Evolutionary conservation across 2,329 filamentous ascomycete species (phyloP).

Genomic region (Calonectria ilicicola): DNA sequence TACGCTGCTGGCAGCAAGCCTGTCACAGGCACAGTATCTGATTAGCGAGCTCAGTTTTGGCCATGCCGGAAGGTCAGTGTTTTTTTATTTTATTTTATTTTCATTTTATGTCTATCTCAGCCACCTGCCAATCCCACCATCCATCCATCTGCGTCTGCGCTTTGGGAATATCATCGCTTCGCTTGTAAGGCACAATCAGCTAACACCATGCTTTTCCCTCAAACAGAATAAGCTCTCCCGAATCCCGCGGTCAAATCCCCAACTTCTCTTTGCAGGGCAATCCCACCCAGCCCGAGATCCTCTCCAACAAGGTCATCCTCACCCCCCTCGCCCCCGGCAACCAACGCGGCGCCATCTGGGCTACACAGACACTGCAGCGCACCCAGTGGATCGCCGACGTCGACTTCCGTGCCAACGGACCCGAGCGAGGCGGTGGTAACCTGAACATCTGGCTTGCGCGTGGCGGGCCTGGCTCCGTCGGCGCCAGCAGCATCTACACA

Average conservation of each 20-base stretch:
- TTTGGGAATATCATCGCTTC: not conserved
- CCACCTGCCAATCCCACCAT: not conserved
- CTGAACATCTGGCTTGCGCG: constrained; percentile 92
- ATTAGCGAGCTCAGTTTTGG: constrained; percentile 85
- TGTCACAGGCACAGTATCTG: constrained; percentile 73
- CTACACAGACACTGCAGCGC: constrained; percentile 70
- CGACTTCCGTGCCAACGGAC: constrained; percentile 88
- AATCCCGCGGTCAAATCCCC: constrained; percentile 61
- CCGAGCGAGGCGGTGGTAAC: constrained; percentile 88
- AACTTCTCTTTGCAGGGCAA: constrained; percentile 67
- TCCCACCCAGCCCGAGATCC: constrained; percentile 68
- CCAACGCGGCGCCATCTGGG: constrained; percentile 86
- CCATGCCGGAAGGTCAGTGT: constrained; percentile 70
- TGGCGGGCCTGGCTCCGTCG: constrained; percentile 73
- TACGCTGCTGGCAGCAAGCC: constrained; percentile 57
- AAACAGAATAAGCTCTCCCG: constrained; percentile 73
- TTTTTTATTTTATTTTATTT: no score
- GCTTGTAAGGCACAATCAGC: constrained; percentile 6
- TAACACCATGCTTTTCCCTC: constrained; percentile 21
- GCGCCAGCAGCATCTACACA: constrained; percentile 84
- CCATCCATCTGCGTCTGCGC: no score
- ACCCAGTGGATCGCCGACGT: constrained; percentile 85
- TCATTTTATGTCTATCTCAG: not conserved
- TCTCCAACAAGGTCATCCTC: constrained; percentile 92
- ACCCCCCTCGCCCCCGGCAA: constrained; percentile 91